Percentiles rank a stretch among this genome's conserved stretches.
Evolutionary conservation across 176 grass and related monocot species (phyloP).

Genomic region (Phoenix roebelenii): DNA sequence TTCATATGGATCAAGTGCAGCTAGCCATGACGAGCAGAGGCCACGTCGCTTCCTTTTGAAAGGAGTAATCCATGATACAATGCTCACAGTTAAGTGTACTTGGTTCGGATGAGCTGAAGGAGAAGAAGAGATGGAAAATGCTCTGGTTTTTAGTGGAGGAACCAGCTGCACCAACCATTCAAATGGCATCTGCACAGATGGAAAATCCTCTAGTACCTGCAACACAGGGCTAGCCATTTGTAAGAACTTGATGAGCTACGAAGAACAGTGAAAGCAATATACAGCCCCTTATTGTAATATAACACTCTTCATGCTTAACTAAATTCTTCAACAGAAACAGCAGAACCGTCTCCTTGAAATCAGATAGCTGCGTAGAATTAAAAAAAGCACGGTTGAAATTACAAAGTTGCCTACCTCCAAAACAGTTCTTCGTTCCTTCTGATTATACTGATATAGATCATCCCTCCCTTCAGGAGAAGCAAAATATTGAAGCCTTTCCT

Average conservation of each 20-base stretch:
- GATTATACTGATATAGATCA: constrained; percentile 79
- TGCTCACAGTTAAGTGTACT: constrained; percentile 76
- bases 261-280: too few species aligned
- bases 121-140: constrained; percentile 90
- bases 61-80: constrained; percentile 71
- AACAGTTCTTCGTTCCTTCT: constrained; percentile 75
- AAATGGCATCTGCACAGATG: constrained; percentile 82
- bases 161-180: constrained; percentile 92
- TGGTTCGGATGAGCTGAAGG: constrained; percentile 60
- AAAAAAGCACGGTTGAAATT: background rate
- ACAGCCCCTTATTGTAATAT: too few species aligned
- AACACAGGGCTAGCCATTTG: background rate
- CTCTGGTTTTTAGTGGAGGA: constrained; percentile 85
- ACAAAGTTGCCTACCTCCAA: constrained; percentile 50
- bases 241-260: background rate
- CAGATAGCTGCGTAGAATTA: too few species aligned
- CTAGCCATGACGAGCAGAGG: constrained; percentile 83
- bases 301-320: too few species aligned
- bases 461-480: constrained; percentile 95
- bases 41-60: constrained; percentile 58
- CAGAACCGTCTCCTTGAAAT: too few species aligned
- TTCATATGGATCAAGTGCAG: constrained; percentile 36
- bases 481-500: constrained; percentile 81
- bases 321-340: too few species aligned
- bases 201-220: constrained; percentile 86